These are phyloP conservation scores for Leptodermis oblonga DNA, from an alignment of 257 asterid genomes.

Conservation along the genomic window DNA sequence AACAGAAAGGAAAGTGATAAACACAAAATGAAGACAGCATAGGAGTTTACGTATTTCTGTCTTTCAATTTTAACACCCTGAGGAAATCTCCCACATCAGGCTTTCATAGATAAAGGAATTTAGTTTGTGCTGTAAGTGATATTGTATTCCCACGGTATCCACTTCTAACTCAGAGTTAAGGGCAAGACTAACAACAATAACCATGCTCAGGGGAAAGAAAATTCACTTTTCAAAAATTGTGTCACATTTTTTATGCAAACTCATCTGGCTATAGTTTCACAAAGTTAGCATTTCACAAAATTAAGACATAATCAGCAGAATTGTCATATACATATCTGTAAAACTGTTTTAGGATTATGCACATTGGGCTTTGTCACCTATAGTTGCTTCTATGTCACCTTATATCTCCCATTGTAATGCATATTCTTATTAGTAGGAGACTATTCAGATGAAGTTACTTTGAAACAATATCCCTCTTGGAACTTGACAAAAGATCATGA, in stretches of 20 bases:
- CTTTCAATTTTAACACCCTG: neutral
- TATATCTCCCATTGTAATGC: neutral
- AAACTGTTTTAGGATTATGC: neutral
- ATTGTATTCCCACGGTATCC: neutral
- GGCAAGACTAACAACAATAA: neutral
- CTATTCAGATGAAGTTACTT: neutral
- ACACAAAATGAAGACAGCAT: constrained; percentile 1
- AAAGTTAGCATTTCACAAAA: neutral
- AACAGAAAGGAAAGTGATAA: neutral
- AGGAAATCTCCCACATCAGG: neutral
- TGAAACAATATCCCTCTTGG: neutral
- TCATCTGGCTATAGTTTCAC: neutral
- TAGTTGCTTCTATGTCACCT: neutral
- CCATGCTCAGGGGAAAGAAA: neutral
- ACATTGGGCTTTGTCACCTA: neutral
- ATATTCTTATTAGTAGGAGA: neutral
- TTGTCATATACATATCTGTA: neutral
- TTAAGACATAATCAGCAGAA: neutral
- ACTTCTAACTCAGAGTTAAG: neutral
- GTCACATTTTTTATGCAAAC: neutral
- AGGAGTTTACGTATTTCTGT: neutral
- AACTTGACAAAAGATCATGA: constrained; percentile 4
- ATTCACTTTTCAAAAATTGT: constrained; percentile 7
- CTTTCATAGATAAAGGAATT: neutral
- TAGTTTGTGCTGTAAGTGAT: neutral